These are phyloP conservation scores for Monosporozyma servazzii DNA, from an alignment of 805 yeast species.

Conservation along the genomic window DNA sequence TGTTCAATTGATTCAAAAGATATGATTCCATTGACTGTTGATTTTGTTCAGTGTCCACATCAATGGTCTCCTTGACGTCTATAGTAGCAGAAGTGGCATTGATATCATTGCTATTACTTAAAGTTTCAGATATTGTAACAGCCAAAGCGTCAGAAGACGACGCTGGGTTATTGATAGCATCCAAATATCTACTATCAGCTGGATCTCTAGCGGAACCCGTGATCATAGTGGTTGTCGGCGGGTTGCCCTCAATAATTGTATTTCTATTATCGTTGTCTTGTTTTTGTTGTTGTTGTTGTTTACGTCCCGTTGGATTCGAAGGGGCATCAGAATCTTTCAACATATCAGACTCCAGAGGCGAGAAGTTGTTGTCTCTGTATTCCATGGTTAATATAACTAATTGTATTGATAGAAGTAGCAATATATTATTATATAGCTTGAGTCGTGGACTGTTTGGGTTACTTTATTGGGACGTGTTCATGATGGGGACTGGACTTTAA, in stretches of 20 bases:
- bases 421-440: not conserved
- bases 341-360: constrained; percentile 14
- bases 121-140: not conserved
- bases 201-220: not conserved
- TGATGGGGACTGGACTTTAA: not conserved
- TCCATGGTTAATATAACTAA: not conserved
- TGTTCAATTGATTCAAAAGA: constrained; percentile 5
- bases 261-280: not conserved
- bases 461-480: not conserved
- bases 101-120: not conserved
- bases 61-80: not conserved
- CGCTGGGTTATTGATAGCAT: not conserved
- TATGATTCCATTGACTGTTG: constrained; percentile 3
- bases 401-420: not conserved
- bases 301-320: not conserved
- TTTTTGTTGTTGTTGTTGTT: not conserved
- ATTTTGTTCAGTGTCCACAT: not conserved
- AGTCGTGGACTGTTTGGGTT: not conserved
- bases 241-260: no score
- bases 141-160: not conserved
- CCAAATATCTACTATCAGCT: not conserved
- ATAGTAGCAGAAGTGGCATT: not conserved
- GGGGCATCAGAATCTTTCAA: not conserved
- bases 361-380: constrained; percentile 10
- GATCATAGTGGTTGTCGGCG: no score